Evolutionary conservation across 106 monocot genomes (phyloP).

Genomic region (Dioscorea zingiberensis): DNA sequence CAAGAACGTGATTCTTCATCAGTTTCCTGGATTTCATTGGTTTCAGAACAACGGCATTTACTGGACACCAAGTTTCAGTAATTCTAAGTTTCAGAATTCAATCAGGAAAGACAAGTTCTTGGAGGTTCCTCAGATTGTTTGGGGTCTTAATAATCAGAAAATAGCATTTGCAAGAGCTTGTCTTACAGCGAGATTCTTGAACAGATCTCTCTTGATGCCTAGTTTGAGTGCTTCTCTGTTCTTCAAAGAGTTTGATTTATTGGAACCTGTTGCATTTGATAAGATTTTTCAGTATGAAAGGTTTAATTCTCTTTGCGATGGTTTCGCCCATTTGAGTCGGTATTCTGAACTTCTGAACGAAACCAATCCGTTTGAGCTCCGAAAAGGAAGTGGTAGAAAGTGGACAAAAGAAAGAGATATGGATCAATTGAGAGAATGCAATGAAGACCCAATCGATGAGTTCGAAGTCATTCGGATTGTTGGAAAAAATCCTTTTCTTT

Average conservation of each 20-base stretch:
- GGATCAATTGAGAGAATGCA: conserved; percentile 45
- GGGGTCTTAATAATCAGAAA: conserved; percentile 98
- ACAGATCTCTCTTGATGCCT: conserved; percentile 88
- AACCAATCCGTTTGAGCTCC: conserved; percentile 44
- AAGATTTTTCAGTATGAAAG: conserved; percentile 70
- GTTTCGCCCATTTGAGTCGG: conserved; percentile 53
- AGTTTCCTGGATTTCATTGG: conserved; percentile 25
- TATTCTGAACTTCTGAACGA: conserved; percentile 47
- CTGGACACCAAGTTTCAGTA: conserved; percentile 5
- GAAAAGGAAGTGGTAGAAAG: conserved; percentile 89
- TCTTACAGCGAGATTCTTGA: conserved; percentile 76
- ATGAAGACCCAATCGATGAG: conserved; percentile 24
- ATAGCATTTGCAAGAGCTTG: conserved; percentile 91
- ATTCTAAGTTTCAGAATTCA: conserved; percentile 11
- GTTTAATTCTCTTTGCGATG: conserved; percentile 66
- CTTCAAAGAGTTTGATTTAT: conserved; percentile 76
- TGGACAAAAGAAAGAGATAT: conserved; percentile 89
- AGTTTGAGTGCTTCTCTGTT: conserved; percentile 79
- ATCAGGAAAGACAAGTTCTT: conserved; percentile 66
- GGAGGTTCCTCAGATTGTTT: conserved; percentile 92
- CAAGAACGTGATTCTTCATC: conserved; percentile 24
- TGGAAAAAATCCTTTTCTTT: conserved; percentile 85
- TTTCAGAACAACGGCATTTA: conserved; percentile 12
- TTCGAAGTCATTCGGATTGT: conserved; percentile 58
- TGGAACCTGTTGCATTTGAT: conserved; percentile 70